A percentile compares a stretch with the other conserved stretches of the same genome.
phyloP scores from a whole-genome alignment of 1,139 yeast genomes.

The Diutina mesorugosa region DNA sequence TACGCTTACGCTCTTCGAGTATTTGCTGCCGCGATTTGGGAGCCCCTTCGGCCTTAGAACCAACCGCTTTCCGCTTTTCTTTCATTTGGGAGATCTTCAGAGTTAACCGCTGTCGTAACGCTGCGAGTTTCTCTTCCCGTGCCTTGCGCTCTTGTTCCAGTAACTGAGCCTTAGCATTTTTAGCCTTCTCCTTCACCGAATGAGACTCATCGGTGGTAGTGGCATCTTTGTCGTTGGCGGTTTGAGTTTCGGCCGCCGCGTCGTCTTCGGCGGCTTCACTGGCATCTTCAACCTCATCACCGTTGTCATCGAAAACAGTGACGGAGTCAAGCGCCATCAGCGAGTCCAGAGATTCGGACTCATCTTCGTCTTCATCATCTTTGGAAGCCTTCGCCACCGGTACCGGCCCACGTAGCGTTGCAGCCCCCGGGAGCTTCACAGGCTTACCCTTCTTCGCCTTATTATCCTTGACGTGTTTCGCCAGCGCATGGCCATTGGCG shows the following conservation, averaged over 20 bases:
- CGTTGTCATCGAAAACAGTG: slow-evolving; percentile 66
- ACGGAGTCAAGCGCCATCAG: slow-evolving; percentile 25
- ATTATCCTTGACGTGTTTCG: slow-evolving; percentile 52
- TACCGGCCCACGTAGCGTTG: not conserved
- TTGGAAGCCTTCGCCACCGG: slow-evolving; percentile 5
- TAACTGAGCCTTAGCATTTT: slow-evolving; percentile 13
- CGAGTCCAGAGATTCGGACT: not conserved
- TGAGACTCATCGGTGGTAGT: not conserved
- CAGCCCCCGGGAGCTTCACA: slow-evolving; percentile 34
- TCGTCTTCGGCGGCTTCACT: slow-evolving; percentile 2
- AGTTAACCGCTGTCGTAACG: slow-evolving; percentile 60
- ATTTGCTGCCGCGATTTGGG: slow-evolving; percentile 73
- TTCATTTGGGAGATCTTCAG: slow-evolving; percentile 56
- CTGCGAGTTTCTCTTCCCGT: slow-evolving; percentile 44
- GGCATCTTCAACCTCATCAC: slow-evolving; percentile 38
- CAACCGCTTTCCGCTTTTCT: slow-evolving; percentile 86
- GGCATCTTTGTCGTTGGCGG: not conserved
- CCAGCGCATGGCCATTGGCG: slow-evolving; percentile 33
- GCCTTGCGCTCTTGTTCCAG: slow-evolving; percentile 34
- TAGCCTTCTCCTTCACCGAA: slow-evolving; percentile 1
- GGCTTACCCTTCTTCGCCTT: slow-evolving; percentile 46
- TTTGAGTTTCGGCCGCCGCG: not conserved
- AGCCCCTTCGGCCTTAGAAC: slow-evolving; percentile 67
- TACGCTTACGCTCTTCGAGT: slow-evolving; percentile 40
- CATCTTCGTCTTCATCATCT: slow-evolving; percentile 4